Evolutionary conservation across 208 protist genomes (phyloP), one percentile per base, ranked within the genome.

Genomic region (Crithidia brevicula): DNA sequence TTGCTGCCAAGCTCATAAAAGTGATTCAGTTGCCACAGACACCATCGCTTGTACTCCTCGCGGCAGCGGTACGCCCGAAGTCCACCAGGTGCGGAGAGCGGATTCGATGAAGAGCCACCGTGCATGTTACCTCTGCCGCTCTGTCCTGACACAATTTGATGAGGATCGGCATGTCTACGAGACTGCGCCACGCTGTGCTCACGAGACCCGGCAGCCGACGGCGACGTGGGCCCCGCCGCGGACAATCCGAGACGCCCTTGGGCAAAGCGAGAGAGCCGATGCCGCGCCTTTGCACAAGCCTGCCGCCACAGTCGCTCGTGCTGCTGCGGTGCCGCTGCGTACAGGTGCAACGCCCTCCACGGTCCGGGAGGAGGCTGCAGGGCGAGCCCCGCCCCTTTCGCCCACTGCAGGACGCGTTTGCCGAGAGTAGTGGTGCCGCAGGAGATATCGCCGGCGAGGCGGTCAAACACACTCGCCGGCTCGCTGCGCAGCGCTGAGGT

Each of bases 1-100:
- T 13, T 8, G 4, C 58, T 70, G 33, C 73, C 73, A n/a, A 67
- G 51, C 30, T 81, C 80, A 47, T 68, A 79, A 43, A 85, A 79
- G 49, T 74, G 66, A 38, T 56, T 47, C 65, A 85, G 52, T 59
- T 85, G 69, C 80, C 75, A 82, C 18, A 51, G 63, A 40, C 74
- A 81, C 79, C 74, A 81, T 22, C 65, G 67, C 43, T 33, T 62
- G 38, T 81, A 78, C 42, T 67, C 59, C 28, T 69, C 67, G 3
- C 57, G 67, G 13, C 60, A 47, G 31, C 73, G 78, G 54, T 72
- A 79, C 20, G 73, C 66, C 6, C 57, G 33, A 15, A 77, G 61
- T 28, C 64, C 61, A 34, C 67, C 56, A 22, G 47, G 67, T 9
- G 58, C 60, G 51, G 40, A 31, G 16, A 25, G 47, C 3, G 67